Evolutionary conservation across 192 early-diverging fungal species (phyloP), one percentile per base, ranked within the genome.

Genomic region (Entomortierella beljakovae): DNA sequence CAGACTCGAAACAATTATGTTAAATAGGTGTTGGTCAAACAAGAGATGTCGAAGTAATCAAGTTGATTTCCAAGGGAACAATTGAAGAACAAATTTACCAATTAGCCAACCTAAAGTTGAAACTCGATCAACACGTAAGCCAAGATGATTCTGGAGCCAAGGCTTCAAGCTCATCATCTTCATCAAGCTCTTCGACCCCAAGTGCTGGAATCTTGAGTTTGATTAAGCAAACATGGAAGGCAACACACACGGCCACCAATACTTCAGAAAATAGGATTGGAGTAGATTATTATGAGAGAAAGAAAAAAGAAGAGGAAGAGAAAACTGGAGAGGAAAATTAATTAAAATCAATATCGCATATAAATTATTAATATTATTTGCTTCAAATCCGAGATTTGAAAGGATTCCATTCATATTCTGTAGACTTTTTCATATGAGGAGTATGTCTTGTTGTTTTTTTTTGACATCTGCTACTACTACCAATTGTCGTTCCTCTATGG

Each of bases 41-140:
- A 16, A 90, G 89, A 55, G 92, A 93, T 33, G 96, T 98, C 0
- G 82, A 84, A 22, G 90, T 96, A 3, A 86, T 91, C 35, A 90
- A 88, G 81, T 70, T 98, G 16, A 81, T 96, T 23, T 70, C 84
- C 0, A 81, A 89, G 29, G 70, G 80, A 10, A 89, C 92, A 4
- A 87, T 96, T 59, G 95, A 97, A 35, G 80, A 93, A 34, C 83
- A 88, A 40, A 93, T 94, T 42, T 76, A 87, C 34, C 80, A 79
- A 54, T 63, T 87, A 34, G 90, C 90, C 0, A 77, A 87, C 23
- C 64, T 85, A 5, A 93, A 93, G 61, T 58, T 94, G 29, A 85
- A 86, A 20, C 67, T 94, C 50, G 91, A 93, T 67, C 74, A 72
- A 29, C 55, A 71, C 64, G 35, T 85, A 76, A 55, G 74, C 23